Percentiles rank a stretch among this genome's conserved stretches.
phyloP scores from a whole-genome alignment of 768 basidiomycete genomes.

The Pisolithus albus region DNA sequence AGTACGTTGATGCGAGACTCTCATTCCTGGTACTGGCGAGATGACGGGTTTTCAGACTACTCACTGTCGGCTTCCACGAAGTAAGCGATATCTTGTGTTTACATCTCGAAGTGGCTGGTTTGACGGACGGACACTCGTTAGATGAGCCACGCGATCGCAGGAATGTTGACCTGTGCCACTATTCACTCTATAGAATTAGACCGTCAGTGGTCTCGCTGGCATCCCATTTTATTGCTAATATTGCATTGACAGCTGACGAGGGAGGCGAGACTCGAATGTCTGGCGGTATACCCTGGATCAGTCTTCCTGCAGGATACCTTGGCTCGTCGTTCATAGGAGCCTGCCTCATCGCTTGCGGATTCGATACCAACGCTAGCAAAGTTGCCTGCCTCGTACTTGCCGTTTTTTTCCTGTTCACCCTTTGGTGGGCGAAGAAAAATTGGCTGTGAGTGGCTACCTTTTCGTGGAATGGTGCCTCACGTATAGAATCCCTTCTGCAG shows the following conservation, averaged over 20 bases:
- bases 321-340: constrained; percentile 86
- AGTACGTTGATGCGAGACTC: constrained; percentile 45
- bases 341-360: constrained; percentile 79
- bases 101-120: not conserved
- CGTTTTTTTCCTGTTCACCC: constrained; percentile 78
- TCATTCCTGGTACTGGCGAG: not conserved
- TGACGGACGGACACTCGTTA: constrained; percentile 20
- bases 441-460: constrained; percentile 49
- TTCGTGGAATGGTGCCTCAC: not conserved
- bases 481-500: constrained; percentile 28
- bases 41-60: constrained; percentile 41
- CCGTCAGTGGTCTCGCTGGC: constrained; percentile 44
- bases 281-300: constrained; percentile 76
- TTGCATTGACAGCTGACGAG: constrained; percentile 58
- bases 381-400: constrained; percentile 73
- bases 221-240: constrained; percentile 3
- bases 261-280: constrained; percentile 85
- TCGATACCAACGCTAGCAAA: constrained; percentile 85
- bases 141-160: constrained; percentile 84
- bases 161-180: constrained; percentile 76
- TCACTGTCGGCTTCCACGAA: constrained; percentile 89
- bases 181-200: constrained; percentile 84
- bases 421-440: constrained; percentile 82
- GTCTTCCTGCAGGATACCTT: constrained; percentile 80
- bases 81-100: constrained; percentile 30